phyloP scores from a whole-genome alignment of 208 protist genomes.

The Phytomonas sp. region DNA sequence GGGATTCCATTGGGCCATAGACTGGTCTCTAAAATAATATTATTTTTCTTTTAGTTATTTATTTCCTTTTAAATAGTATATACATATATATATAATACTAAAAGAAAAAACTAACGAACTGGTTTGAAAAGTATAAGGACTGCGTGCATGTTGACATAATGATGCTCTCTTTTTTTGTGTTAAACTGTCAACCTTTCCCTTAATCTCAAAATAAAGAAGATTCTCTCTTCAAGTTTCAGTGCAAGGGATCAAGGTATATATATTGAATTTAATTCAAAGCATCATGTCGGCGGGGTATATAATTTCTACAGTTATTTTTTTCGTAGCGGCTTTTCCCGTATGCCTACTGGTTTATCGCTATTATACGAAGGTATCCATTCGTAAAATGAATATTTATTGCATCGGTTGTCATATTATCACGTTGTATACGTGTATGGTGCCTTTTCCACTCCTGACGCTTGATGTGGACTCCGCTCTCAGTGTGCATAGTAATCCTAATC shows the following conservation, averaged over 20 bases:
- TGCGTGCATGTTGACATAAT: background rate
- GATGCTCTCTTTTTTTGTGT: background rate
- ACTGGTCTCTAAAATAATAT: background rate
- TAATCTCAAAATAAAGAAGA: background rate
- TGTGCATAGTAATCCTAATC: slow-evolving; percentile 13
- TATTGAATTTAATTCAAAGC: background rate
- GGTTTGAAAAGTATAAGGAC: background rate
- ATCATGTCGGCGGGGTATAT: slow-evolving; percentile 47
- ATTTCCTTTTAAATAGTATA: background rate
- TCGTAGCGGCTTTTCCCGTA: slow-evolving; percentile 39
- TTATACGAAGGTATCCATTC: slow-evolving; percentile 70
- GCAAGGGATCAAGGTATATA: background rate
- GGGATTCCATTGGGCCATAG: background rate
- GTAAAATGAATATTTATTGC: slow-evolving; percentile 52
- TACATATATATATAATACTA: background rate
- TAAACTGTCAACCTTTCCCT: background rate
- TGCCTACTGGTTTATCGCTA: slow-evolving; percentile 58
- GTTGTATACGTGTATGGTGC: slow-evolving; percentile 67
- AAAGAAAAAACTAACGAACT: too few species aligned
- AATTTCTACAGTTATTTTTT: slow-evolving; percentile 58
- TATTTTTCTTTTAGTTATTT: background rate
- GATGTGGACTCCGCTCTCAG: slow-evolving; percentile 71
- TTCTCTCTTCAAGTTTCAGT: background rate
- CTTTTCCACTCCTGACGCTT: slow-evolving; percentile 82
- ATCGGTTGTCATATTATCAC: slow-evolving; percentile 67